phyloP scores from a whole-genome alignment of 225 moss, liverwort and hornwort species.

The Polytrichum commune region DNA sequence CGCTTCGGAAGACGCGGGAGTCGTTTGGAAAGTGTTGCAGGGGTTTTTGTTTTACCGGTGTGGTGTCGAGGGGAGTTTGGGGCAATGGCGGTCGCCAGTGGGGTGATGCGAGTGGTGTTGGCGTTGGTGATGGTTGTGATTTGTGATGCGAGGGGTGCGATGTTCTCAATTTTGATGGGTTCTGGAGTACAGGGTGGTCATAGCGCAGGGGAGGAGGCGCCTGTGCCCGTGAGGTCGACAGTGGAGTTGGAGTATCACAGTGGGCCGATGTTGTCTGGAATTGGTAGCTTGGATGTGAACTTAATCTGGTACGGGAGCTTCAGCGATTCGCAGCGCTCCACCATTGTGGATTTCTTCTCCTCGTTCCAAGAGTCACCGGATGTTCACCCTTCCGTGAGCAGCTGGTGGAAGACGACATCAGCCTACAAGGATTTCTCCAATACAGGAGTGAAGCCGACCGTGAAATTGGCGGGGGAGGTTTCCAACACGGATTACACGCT shows the following conservation, averaged over 20 bases:
- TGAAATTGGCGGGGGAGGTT: slow-evolving; percentile 49
- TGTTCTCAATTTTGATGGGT: slow-evolving; percentile 21
- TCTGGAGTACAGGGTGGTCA: neutral
- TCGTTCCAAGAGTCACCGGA: slow-evolving; percentile 47
- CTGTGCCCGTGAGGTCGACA: slow-evolving; percentile 10
- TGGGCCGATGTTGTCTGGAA: slow-evolving; percentile 54
- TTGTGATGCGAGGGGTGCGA: slow-evolving; percentile 17
- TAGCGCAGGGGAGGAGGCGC: slow-evolving; percentile 1
- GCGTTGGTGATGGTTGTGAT: neutral
- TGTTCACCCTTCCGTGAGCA: slow-evolving; percentile 42
- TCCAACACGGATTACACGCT: slow-evolving; percentile 28
- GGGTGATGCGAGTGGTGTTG: slow-evolving; percentile 21
- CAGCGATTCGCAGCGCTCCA: slow-evolving; percentile 33
- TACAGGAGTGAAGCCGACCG: slow-evolving; percentile 19
- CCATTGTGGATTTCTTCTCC: slow-evolving; percentile 61
- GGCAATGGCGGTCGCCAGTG: slow-evolving; percentile 15
- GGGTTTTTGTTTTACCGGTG: too few species aligned
- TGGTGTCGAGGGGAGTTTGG: too few species aligned
- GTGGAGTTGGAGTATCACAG: slow-evolving; percentile 69
- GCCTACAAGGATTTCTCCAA: slow-evolving; percentile 63
- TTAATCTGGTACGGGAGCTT: slow-evolving; percentile 84
- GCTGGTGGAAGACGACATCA: slow-evolving; percentile 82
- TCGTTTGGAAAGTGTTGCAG: too few species aligned
- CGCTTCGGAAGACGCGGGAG: too few species aligned
- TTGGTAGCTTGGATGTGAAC: slow-evolving; percentile 40